These are phyloP conservation scores for Fusarium mangiferae DNA, from an alignment of 2,329 filamentous ascomycete species.

Conservation along the genomic window DNA sequence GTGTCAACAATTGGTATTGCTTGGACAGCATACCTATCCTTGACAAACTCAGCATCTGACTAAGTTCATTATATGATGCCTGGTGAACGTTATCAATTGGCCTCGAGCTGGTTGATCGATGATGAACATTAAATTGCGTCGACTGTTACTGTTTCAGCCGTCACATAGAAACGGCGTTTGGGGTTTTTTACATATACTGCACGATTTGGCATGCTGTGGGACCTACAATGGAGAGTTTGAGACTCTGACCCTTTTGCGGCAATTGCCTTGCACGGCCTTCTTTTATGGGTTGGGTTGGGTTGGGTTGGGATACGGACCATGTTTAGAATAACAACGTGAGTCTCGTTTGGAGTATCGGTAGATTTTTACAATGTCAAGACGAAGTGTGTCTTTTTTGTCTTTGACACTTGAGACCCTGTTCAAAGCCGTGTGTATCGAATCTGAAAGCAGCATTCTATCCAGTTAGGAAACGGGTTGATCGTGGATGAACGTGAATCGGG, in stretches of 20 bases:
- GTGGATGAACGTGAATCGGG: neutral
- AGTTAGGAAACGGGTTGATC: neutral
- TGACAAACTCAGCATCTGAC: conserved; percentile 88
- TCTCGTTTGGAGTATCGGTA: conserved; percentile 20
- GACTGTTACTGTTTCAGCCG: neutral
- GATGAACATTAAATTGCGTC: neutral
- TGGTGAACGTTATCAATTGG: neutral
- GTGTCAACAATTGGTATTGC: conserved; percentile 95
- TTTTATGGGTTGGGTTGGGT: neutral
- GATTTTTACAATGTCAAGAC: neutral
- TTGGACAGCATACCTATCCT: conserved; percentile 95
- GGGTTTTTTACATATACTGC: neutral
- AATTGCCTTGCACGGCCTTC: neutral
- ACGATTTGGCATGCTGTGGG: neutral
- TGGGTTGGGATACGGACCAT: neutral
- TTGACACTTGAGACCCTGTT: rapidly evolving
- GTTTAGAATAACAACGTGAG: conserved; percentile 16
- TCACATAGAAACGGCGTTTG: conserved; percentile 19
- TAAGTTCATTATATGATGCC: conserved; percentile 7
- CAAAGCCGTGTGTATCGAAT: neutral
- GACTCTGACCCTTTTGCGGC: neutral
- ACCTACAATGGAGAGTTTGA: neutral
- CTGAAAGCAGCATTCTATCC: no score
- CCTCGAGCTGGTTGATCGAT: neutral
- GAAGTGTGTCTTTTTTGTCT: neutral